Conservation (phyloP, 163 green algal genomes). For the Chlorella variabilis region DNA sequence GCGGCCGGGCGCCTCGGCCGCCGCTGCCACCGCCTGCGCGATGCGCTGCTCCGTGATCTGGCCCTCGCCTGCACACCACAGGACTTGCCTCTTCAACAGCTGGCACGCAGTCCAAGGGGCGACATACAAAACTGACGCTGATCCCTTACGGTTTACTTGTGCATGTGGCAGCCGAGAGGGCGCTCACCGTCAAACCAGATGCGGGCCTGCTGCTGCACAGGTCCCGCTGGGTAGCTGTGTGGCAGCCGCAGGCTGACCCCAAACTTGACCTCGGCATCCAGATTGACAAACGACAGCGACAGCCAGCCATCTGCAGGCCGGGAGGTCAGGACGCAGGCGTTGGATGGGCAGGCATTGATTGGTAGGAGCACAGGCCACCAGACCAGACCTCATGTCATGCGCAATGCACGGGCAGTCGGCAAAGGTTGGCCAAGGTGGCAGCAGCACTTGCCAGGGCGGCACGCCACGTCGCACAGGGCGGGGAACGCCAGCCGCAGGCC, state of each 20-base stretch:
- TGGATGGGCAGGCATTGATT: not conserved
- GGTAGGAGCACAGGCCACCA: not conserved
- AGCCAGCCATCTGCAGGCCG: not conserved
- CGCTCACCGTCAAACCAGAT: constrained; percentile 40
- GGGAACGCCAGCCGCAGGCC: constrained; percentile 35
- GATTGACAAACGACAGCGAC: constrained; percentile 27
- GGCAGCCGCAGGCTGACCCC: constrained; percentile 18
- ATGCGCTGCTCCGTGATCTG: constrained; percentile 30
- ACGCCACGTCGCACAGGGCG: constrained; percentile 17
- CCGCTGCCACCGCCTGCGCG: not conserved
- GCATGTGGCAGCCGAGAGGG: too few relatives aligned
- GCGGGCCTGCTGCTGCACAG: not conserved
- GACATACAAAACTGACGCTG: too few relatives aligned
- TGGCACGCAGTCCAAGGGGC: too few relatives aligned
- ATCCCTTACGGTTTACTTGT: too few relatives aligned
- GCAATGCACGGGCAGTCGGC: too few relatives aligned
- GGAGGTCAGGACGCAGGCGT: not conserved
- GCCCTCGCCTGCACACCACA: constrained; percentile 16
- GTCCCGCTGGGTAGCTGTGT: constrained; percentile 34
- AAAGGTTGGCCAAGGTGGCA: too few relatives aligned
- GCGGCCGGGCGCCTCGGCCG: constrained; percentile 14
- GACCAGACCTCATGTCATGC: too few relatives aligned
- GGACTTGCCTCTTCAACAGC: too few relatives aligned
- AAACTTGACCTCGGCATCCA: constrained; percentile 50
- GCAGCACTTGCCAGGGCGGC: constrained; percentile 10